Evolutionary conservation across 768 basidiomycete genomes (phyloP).

Genomic region (Lactarius psammicola): DNA sequence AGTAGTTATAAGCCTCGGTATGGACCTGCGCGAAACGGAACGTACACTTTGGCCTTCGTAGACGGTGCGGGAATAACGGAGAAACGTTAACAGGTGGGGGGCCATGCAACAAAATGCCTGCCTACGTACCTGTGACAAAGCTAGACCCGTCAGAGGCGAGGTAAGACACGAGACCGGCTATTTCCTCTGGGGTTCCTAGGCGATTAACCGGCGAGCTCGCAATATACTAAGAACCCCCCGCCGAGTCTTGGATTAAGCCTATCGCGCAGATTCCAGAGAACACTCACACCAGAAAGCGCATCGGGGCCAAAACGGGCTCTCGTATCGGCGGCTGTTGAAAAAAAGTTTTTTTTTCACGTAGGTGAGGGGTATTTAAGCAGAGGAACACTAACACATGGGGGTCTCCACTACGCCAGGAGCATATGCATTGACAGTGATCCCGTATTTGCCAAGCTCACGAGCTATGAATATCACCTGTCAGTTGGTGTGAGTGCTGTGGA

Average conservation of each 20-base stretch:
- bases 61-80: not conserved
- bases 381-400: constrained; percentile 25
- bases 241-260: not conserved
- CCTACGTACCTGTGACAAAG: constrained; percentile 28
- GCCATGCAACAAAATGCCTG: not conserved
- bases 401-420: constrained; percentile 30
- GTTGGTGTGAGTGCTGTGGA: too few species aligned
- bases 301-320: not conserved
- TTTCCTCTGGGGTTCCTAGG: constrained; percentile 19
- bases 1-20: not conserved
- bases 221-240: not conserved
- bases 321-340: not conserved
- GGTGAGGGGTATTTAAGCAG: not conserved
- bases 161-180: constrained; percentile 29
- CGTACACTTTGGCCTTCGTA: constrained; percentile 21
- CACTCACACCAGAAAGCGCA: not conserved
- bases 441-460: constrained; percentile 23
- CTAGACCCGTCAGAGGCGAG: constrained; percentile 22
- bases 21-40: not conserved
- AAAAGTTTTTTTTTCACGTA: not conserved
- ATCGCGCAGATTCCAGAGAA: not conserved
- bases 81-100: not conserved
- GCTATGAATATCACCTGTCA: constrained; percentile 17
- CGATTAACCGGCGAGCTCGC: constrained; percentile 2
- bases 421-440: constrained; percentile 32